A percentile compares a stretch with the other conserved stretches of the same genome.
phyloP scores from a whole-genome alignment of 139 green algal species.

The Chlorella sorokiniana region DNA sequence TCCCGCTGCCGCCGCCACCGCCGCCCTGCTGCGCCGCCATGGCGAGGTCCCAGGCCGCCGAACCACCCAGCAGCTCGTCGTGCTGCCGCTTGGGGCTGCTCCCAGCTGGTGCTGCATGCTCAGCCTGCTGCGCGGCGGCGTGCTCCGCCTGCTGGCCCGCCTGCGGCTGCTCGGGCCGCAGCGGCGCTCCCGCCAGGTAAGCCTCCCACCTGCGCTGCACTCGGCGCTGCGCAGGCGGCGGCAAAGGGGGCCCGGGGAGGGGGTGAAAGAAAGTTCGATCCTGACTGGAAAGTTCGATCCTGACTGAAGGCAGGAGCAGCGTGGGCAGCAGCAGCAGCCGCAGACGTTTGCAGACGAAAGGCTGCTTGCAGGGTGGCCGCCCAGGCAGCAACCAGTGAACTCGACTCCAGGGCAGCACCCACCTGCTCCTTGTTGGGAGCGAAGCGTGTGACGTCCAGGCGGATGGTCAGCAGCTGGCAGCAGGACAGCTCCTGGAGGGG shows the following conservation, averaged over 20 bases:
- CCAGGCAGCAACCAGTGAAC: no score
- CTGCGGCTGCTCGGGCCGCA: slow-evolving; percentile 9
- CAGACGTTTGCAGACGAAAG: no score
- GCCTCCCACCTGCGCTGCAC: slow-evolving; percentile 37
- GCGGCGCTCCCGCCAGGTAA: slow-evolving; percentile 34
- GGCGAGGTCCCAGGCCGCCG: background rate
- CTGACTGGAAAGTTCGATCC: background rate
- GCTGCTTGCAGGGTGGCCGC: no score
- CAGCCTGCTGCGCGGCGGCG: background rate
- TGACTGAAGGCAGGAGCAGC: no score
- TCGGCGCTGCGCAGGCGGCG: slow-evolving; percentile 1
- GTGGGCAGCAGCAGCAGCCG: no score
- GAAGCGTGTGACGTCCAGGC: slow-evolving; percentile 48
- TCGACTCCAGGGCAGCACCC: no score
- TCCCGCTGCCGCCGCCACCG: background rate
- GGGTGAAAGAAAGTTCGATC: no score
- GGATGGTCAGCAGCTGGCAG: slow-evolving; percentile 60
- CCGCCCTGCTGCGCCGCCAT: background rate
- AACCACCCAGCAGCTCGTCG: slow-evolving; percentile 7
- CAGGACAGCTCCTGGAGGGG: slow-evolving; percentile 46
- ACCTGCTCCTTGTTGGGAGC: slow-evolving; percentile 43
- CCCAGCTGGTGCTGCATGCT: background rate
- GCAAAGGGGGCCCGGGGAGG: background rate
- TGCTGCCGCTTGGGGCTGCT: slow-evolving; percentile 35
- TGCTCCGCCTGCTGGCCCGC: slow-evolving; percentile 16